Evolutionary conservation across 2,329 filamentous ascomycete genomes (phyloP).

Genomic region (Alternaria sp.): DNA sequence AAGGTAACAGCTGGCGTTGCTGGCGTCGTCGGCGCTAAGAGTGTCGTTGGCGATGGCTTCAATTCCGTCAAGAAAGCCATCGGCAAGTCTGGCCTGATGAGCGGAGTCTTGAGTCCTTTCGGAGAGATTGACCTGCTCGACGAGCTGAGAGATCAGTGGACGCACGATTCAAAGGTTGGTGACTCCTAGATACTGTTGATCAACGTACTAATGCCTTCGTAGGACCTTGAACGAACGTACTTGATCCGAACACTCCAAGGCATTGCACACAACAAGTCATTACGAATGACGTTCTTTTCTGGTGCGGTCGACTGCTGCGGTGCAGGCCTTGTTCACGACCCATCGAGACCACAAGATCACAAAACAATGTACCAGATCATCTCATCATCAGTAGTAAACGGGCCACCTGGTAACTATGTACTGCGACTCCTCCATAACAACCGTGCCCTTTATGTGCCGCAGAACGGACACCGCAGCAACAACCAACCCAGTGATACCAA

Average conservation of each 20-base stretch:
- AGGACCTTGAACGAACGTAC: conserved; percentile 95
- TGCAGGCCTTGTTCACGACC: conserved; percentile 93
- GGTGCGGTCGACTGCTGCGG: conserved; percentile 91
- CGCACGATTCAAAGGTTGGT: conserved; percentile 85
- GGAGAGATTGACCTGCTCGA: conserved; percentile 95
- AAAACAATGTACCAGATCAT: conserved; percentile 99
- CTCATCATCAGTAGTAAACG: conserved; percentile 88
- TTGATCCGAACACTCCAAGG: conserved; percentile 94
- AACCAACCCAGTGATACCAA: conserved; percentile 88
- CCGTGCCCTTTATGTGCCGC: conserved; percentile 87
- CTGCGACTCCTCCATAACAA: conserved; percentile 96
- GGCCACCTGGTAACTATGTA: conserved; percentile 83
- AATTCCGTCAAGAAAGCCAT: conserved; percentile 95
- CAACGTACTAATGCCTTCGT: conserved; percentile 20
- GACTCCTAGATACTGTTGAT: background rate
- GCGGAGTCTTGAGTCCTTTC: conserved; percentile 92
- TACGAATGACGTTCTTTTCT: conserved; percentile 96
- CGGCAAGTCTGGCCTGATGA: conserved; percentile 95
- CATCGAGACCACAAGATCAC: conserved; percentile 87
- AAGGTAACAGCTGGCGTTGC: conserved; percentile 95
- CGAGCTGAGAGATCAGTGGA: conserved; percentile 96
- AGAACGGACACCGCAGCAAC: conserved; percentile 77
- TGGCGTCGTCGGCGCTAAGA: conserved; percentile 93
- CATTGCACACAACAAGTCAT: conserved; percentile 91
- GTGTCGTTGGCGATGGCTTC: conserved; percentile 91